Evolutionary conservation across 169 alveolate species (phyloP).

Genomic region (Plasmodium coatneyi): DNA sequence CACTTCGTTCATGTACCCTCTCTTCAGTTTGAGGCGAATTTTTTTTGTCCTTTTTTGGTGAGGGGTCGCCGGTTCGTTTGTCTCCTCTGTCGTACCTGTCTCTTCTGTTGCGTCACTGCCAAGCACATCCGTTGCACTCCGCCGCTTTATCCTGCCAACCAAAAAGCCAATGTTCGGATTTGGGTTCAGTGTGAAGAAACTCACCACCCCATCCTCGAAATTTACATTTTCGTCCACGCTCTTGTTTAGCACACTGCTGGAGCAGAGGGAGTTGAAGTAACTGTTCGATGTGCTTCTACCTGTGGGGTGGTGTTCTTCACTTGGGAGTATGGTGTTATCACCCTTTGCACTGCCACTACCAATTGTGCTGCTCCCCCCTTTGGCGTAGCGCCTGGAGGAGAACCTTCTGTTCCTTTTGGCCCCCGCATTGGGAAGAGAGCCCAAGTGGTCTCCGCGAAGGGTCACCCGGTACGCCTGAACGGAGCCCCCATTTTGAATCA

Average conservation of each 20-base stretch:
- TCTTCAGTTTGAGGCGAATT: constrained; percentile 31
- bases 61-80: background rate
- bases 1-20: constrained; percentile 66
- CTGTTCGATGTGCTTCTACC: background rate
- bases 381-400: background rate
- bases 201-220: constrained; percentile 56
- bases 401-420: background rate
- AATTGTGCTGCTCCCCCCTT: background rate
- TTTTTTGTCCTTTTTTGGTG: background rate
- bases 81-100: background rate
- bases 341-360: background rate
- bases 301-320: background rate
- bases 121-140: background rate
- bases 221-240: constrained; percentile 45
- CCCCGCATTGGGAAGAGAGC: background rate
- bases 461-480: background rate
- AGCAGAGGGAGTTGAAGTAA: constrained; percentile 26
- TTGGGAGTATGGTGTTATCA: background rate
- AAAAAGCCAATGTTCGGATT: constrained; percentile 44
- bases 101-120: background rate
- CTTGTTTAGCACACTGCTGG: constrained; percentile 28
- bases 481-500: background rate
- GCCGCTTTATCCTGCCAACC: background rate
- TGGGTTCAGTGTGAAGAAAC: constrained; percentile 29
- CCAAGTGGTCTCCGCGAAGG: background rate